These are phyloP conservation scores for Melocanna baccifera DNA, from an alignment of 176 grass and related monocot genomes.

Conservation along the genomic window DNA sequence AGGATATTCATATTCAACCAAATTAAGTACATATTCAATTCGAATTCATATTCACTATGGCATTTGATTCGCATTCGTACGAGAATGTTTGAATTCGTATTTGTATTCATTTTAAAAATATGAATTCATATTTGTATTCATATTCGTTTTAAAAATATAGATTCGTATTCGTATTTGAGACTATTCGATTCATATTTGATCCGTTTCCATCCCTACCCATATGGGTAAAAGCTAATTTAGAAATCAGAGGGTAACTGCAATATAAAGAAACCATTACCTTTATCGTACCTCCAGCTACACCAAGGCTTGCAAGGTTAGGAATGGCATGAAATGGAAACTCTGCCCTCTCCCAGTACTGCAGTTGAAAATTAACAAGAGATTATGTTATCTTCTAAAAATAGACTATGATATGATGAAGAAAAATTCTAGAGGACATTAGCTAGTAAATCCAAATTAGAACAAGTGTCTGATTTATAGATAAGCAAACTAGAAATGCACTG, in stretches of 20 bases:
- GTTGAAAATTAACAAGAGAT: not conserved
- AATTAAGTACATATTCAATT: too few relatives aligned
- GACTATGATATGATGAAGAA: not conserved
- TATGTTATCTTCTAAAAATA: not conserved
- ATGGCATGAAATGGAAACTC: slow-evolving; percentile 67
- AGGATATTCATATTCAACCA: too few relatives aligned
- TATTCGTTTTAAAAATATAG: too few relatives aligned
- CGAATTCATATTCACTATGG: too few relatives aligned
- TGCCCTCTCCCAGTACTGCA: slow-evolving; percentile 81
- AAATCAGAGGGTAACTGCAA: not conserved
- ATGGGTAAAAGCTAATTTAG: not conserved
- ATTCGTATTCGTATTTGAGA: too few relatives aligned
- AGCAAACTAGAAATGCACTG: not conserved
- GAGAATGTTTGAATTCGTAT: too few relatives aligned
- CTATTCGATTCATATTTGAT: too few relatives aligned
- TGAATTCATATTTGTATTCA: too few relatives aligned
- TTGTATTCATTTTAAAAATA: too few relatives aligned
- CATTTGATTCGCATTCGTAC: too few relatives aligned
- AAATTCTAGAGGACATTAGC: not conserved
- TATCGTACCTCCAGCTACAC: slow-evolving; percentile 65
- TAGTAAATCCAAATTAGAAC: slow-evolving; percentile 1
- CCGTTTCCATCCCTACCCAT: too few relatives aligned
- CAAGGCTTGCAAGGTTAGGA: slow-evolving; percentile 58
- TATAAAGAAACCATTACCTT: slow-evolving; percentile 36
- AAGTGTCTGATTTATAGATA: not conserved